Base-by-base conservation (phyloP, 345 rosid species). In the Cardiospermum halicacabum region DNA sequence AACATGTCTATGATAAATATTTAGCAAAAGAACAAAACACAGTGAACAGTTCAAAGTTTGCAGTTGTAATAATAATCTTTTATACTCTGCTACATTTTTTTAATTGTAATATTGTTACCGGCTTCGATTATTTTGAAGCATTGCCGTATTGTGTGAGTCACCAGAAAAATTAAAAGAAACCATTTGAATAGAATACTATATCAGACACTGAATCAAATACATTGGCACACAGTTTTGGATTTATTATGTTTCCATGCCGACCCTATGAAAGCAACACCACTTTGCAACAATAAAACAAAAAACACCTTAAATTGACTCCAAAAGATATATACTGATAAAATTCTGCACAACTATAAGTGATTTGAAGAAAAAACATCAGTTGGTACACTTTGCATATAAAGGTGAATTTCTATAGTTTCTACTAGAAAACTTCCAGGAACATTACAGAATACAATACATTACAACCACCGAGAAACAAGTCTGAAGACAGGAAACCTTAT, bases 61-160 rank as follows among this genome's bases (percentile, higher is more conserved):
- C 2, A n/a, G n/a, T 36, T 64, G 36, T 16, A 36, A 36, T 16
- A 36, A 36, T n/a, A 37, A 39, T 37, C 37, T 26, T 2, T 39
- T 19, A 9, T 5, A 5, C 27, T 39, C 5, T 39, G 47, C 4
- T 50, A 15, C 4, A 13, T 50, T 24, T n/a, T n/a, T n/a, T n/a
- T n/a, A n/a, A n/a, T n/a, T 11, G 26, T 11, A 40, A 40, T 53
- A 50, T 64, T 68, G 58, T 58, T 27, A 40, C 40, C 32, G 8
- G 31, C 62, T 13, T 49, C 57, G 26, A 22, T 61, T 19, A 50
- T 19, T 49, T 50, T 32, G 28, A 58, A 19, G 26, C 18, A 56
- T 11, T 15, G 53, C 69, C 65, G 37, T 69, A 36, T 32, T 32
- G 30, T 42, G 11, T 32, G n/a, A 4, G 24, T 28, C 11, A 43